Conservation (phyloP, 1,284 basidiomycete genomes). For the Marasmius sp. region DNA sequence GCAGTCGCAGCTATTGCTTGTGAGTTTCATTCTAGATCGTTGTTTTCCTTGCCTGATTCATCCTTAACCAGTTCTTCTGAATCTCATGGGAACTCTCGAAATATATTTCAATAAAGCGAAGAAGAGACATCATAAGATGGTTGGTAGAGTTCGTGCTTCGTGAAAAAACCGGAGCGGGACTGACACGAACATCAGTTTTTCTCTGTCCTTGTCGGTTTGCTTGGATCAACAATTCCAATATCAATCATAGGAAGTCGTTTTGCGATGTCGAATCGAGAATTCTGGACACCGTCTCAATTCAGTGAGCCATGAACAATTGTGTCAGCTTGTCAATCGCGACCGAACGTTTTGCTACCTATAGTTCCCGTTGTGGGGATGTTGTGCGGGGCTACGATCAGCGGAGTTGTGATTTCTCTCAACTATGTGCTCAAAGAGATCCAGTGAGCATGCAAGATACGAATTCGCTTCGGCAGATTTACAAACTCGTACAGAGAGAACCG, state of each 20-base stretch:
- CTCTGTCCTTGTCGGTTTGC: slow-evolving; percentile 66
- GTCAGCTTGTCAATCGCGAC: not conserved
- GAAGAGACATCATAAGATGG: slow-evolving; percentile 75
- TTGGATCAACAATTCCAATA: slow-evolving; percentile 77
- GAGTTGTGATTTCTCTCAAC: slow-evolving; percentile 67
- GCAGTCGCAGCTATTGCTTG: slow-evolving; percentile 72
- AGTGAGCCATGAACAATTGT: slow-evolving; percentile 39
- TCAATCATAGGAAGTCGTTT: slow-evolving; percentile 76
- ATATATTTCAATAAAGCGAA: slow-evolving; percentile 73
- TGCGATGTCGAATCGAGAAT: slow-evolving; percentile 75
- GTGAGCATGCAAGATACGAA: slow-evolving; percentile 36
- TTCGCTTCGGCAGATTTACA: not conserved
- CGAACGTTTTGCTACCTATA: slow-evolving; percentile 25
- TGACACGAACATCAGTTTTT: slow-evolving; percentile 46
- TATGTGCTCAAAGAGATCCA: slow-evolving; percentile 66
- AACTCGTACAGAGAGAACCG: slow-evolving; percentile 60
- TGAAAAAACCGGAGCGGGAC: not conserved
- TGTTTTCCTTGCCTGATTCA: not conserved
- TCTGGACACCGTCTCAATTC: slow-evolving; percentile 82
- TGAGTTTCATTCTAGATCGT: slow-evolving; percentile 35
- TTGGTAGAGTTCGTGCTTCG: slow-evolving; percentile 23
- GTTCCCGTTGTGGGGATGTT: slow-evolving; percentile 89
- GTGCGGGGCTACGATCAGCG: slow-evolving; percentile 76
- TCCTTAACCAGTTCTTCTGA: slow-evolving; percentile 55
- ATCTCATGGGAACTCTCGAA: slow-evolving; percentile 71